Percentiles rank a stretch among this genome's conserved stretches.
phyloP scores from a whole-genome alignment of 768 basidiomycete species.

The Strobilomyces dryophilus region DNA sequence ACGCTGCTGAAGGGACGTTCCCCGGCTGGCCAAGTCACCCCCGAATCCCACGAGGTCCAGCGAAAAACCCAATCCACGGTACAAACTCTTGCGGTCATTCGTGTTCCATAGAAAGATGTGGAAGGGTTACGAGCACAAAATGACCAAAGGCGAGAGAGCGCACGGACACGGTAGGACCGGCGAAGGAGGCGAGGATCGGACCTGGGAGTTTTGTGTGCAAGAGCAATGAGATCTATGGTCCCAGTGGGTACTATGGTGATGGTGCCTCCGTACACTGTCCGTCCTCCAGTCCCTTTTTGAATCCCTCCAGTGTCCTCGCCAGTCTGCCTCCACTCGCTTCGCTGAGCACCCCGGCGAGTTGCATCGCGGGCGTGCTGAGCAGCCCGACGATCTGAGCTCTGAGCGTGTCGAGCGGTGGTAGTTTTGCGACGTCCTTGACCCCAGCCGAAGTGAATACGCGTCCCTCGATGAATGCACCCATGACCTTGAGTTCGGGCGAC shows the following conservation, averaged over 20 bases:
- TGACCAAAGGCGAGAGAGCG: conserved; percentile 84
- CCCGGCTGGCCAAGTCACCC: conserved; percentile 72
- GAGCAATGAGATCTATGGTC: conserved; percentile 14
- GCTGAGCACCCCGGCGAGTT: conserved; percentile 66
- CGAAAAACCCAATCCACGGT: conserved; percentile 58
- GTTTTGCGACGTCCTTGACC: conserved; percentile 59
- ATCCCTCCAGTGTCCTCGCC: conserved; percentile 70
- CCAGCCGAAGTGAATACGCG: conserved; percentile 57
- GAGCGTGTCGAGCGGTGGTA: conserved; percentile 76
- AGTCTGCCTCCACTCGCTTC: conserved; percentile 66
- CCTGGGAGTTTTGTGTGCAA: conserved; percentile 79
- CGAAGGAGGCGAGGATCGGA: conserved; percentile 74
- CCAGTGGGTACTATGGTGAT: conserved; percentile 17
- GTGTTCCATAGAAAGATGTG: conserved; percentile 65
- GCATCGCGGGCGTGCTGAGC: conserved; percentile 68
- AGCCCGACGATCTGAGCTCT: conserved; percentile 83
- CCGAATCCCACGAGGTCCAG: conserved; percentile 46
- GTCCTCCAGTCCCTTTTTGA: conserved; percentile 65
- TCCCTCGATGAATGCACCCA: conserved; percentile 80
- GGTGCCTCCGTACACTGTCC: conserved; percentile 22
- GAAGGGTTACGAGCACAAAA: conserved; percentile 88
- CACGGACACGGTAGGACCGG: conserved; percentile 64
- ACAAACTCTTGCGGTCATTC: conserved; percentile 74
- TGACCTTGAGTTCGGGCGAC: conserved; percentile 63
- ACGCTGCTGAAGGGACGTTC: conserved; percentile 56